Evolutionary conservation across 768 basidiomycete genomes (phyloP).

Genomic region (Boletus sp.): DNA sequence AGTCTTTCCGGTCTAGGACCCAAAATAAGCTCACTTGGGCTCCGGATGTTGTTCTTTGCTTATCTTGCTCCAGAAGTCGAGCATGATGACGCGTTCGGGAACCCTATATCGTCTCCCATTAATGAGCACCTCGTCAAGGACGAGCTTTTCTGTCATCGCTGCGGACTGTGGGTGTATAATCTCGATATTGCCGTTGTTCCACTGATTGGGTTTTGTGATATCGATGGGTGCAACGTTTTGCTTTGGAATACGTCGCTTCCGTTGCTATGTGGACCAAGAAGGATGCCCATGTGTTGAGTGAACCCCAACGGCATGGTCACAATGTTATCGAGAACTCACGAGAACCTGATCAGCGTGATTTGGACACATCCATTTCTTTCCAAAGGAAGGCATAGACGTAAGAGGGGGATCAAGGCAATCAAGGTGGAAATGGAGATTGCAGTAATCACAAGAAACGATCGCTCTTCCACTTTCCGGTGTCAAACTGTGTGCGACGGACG

Average conservation of each 20-base stretch:
- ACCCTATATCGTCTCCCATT: slow-evolving; percentile 90
- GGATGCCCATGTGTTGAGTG: background rate
- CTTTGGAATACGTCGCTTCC: slow-evolving; percentile 79
- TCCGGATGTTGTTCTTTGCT: slow-evolving; percentile 42
- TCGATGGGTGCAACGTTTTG: slow-evolving; percentile 66
- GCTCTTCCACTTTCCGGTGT: slow-evolving; percentile 59
- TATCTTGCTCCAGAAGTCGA: slow-evolving; percentile 95
- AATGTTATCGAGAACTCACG: slow-evolving; percentile 46
- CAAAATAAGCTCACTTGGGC: slow-evolving; percentile 38
- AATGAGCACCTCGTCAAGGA: slow-evolving; percentile 81
- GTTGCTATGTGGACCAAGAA: slow-evolving; percentile 48
- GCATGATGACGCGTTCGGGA: slow-evolving; percentile 85
- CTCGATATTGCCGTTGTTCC: slow-evolving; percentile 92
- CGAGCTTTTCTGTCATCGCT: slow-evolving; percentile 45
- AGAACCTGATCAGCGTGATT: slow-evolving; percentile 88
- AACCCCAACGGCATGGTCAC: background rate
- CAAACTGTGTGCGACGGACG: slow-evolving; percentile 36
- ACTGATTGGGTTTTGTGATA: slow-evolving; percentile 66
- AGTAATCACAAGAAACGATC: slow-evolving; percentile 95
- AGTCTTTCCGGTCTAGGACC: background rate
- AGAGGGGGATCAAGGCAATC: slow-evolving; percentile 95
- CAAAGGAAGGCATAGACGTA: slow-evolving; percentile 77
- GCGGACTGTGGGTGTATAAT: slow-evolving; percentile 68
- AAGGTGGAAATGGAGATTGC: slow-evolving; percentile 92
- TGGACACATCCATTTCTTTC: slow-evolving; percentile 99